Evolutionary conservation across 2,329 filamentous ascomycete genomes (phyloP).

Genomic region (Xylariomycetidae sp.): DNA sequence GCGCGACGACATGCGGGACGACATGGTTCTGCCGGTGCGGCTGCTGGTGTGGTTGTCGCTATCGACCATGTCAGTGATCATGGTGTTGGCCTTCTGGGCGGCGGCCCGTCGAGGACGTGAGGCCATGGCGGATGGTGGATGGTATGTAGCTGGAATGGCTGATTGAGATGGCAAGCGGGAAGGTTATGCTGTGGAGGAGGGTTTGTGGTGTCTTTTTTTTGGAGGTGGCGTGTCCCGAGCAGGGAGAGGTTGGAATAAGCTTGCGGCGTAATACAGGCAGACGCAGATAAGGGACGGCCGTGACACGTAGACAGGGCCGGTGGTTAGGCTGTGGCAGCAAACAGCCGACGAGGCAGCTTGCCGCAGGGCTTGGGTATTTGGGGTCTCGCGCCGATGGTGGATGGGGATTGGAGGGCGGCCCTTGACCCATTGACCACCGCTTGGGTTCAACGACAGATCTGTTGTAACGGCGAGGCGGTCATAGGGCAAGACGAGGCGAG

Average conservation of each 20-base stretch:
- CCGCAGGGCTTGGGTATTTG: slow-evolving; percentile 12
- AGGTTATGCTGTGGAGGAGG: background rate
- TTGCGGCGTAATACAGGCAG: slow-evolving; percentile 14
- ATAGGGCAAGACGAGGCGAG: too few relatives aligned
- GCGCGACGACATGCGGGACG: slow-evolving; percentile 40
- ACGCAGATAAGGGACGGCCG: slow-evolving; percentile 9
- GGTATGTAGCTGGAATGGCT: background rate
- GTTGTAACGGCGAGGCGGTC: too few relatives aligned
- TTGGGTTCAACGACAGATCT: too few relatives aligned
- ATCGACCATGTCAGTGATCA: slow-evolving; percentile 46
- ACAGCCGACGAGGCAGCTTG: slow-evolving; percentile 16
- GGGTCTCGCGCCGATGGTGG: too few relatives aligned
- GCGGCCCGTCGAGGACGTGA: slow-evolving; percentile 35
- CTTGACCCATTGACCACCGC: too few relatives aligned
- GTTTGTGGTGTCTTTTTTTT: slow-evolving; percentile 11
- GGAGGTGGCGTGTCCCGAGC: slow-evolving; percentile 19
- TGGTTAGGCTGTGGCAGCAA: slow-evolving; percentile 18
- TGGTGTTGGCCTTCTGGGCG: slow-evolving; percentile 37
- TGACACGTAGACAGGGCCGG: too few relatives aligned
- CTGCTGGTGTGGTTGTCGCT: slow-evolving; percentile 35
- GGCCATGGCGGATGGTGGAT: slow-evolving; percentile 12
- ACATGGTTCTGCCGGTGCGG: slow-evolving; percentile 38
- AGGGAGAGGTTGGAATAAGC: slow-evolving; percentile 23
- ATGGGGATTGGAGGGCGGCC: slow-evolving; percentile 12
- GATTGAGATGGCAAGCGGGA: slow-evolving; percentile 1